Evolutionary conservation across 1,139 yeast species (phyloP), one percentile per base, ranked within the genome.

Genomic region (Kurtzmaniella quercitrusa): DNA sequence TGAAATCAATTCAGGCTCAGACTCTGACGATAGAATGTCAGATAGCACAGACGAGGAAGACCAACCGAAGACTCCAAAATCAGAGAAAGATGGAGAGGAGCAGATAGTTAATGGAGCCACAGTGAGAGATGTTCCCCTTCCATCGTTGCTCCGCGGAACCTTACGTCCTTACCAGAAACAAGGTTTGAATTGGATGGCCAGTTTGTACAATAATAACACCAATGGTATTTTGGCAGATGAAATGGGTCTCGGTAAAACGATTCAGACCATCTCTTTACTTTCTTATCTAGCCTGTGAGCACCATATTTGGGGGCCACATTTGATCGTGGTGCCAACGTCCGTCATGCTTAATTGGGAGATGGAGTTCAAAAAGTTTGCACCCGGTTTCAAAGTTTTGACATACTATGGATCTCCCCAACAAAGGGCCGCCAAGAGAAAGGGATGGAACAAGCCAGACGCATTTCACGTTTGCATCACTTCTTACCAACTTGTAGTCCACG

Each of bases 301-400:
- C 57, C 88, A 88, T 47, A 78, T 86, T 25, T 93, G 99, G 99
- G 98, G 98, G 0, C 98, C 98, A 0, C 99, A 94, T 68, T 70
- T 94, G 44, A 91, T 94, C 63, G 82, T 94, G 48, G 99, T 94
- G 3, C 99, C 99, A 2, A 94, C 99, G 0, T 89, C 97, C 16
- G 99, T 94, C n/a, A 83, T 94, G 84, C 79, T 94, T 45, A 94
- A 94, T 60, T 94, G 99, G 99, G 99, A 94, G 62, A 91, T 93
- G 97, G 99, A 94, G 60, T 91, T 94, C 67, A 94, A 93, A 59
- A 82, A 96, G 54, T 94, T 94, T 72, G 98, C 98, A 1, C 99
- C 99, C 0, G 99, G 98, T 0, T 86, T 94, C 63, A 93, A 94
- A 60, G 95, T 94, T 1, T 62, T 94, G 61, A 93, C 98, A 0